Evolutionary conservation across 2,329 filamentous ascomycete genomes (phyloP), one percentile per base, ranked within the genome.

Genomic region (Colletotrichum sansevieriae): DNA sequence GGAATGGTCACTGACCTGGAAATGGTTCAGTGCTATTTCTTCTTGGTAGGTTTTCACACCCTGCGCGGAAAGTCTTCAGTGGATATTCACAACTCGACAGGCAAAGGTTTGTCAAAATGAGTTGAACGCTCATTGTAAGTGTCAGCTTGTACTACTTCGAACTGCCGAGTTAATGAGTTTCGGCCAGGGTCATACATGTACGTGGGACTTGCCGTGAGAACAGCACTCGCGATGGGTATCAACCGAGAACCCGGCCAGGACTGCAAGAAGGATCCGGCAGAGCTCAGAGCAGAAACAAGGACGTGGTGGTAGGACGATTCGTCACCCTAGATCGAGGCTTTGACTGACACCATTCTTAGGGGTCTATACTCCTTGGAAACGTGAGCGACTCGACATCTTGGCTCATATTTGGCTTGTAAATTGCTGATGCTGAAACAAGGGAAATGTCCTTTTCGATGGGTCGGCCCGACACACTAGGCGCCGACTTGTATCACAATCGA

Each of bases 81-180:
- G 7, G 15, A 18, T 3, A n/a, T 49, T 65, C 22, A 65, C 49
- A 35, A 1, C 6, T 43, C 1, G 12, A 13, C 43, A 66, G 63
- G 80, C 82, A 7, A 84, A 84, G 71, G 78, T 85, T 4, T 84
- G 82, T 68, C 83, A 85, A 65, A 83, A 84, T 57, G 82, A 85
- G 67, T 75, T 85, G 4, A 83, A 84, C 58, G 81, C 82, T 6
- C 82, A 84, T 65, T 75, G 81, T 83, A 56, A 71, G 80, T 74
- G 3, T 8, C 0, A 18, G 18, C 2, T 0, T 8, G 5, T 13
- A n/a, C 2, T 1, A 11, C 10, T 2, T 12, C 15, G 8, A 49
- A 18, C 3, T 13, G 15, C 9, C 9, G 4, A 22, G 12, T 8
- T 57, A 25, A 51, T n/a, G 37, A n/a, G 8, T 49, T 4, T 20